Evolutionary conservation across 768 basidiomycete genomes (phyloP), one percentile per base, ranked within the genome.

Genomic region (Candolleomyces aberdarensis): DNA sequence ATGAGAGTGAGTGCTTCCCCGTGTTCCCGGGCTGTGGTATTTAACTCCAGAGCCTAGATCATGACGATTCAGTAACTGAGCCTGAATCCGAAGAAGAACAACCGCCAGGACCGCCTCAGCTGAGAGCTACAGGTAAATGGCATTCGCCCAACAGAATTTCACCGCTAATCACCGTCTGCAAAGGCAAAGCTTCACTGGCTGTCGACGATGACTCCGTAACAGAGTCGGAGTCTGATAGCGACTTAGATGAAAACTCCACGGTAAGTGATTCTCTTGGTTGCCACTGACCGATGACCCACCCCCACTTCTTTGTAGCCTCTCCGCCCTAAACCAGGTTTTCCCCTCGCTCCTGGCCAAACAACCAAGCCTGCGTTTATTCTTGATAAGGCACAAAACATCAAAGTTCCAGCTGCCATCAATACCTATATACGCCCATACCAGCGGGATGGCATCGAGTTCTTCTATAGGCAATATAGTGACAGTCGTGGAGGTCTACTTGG

Each of bases 341-440:
- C 78, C 5, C 75, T 85, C 6, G 67, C 70, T 20, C 73, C 78
- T 0, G 79, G 67, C 5, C 84, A 87, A 63, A 65, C 64, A 20
- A 61, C 59, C 10, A 73, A 76, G 0, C 80, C 78, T 7, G 77
- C 88, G 0, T 63, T 88, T 19, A 66, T 84, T 31, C 76, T 93
- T 11, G 84, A 86, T 59, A 67, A 68, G 40, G 73, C 72, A 29
- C 67, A 76, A 48, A 71, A 74, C 36, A 76, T 85, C 20, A 77
- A 77, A 63, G 82, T 92, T 20, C 89, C 91, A 3, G 81, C 77
- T 7, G 72, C 86, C 3, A 88, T 97, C 66, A 96, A 96, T 71
- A 86, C 87, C 0, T 92, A 88, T 70, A 78, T 98, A n/a, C 87
- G 96, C 57, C 85, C 87, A 39, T 98, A 98, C 67, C 96, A 98